Conservation (phyloP, 805 yeast genomes). For the Pichia paraexigua region DNA sequence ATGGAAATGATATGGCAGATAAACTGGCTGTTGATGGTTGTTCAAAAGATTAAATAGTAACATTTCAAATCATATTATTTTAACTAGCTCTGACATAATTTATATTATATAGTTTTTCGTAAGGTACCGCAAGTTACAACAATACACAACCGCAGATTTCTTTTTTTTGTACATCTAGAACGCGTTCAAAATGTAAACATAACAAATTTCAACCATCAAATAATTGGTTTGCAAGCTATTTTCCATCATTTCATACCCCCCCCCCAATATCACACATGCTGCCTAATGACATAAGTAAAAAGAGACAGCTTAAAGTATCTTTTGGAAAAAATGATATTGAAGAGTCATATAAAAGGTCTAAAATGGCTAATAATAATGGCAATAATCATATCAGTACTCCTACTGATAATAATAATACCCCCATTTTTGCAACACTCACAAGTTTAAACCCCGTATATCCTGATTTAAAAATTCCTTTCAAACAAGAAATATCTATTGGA, state of each 20-base stretch:
- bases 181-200: background rate
- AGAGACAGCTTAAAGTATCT: conserved; percentile 5
- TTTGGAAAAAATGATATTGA: background rate
- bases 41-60: background rate
- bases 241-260: no score
- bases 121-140: no score
- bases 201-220: background rate
- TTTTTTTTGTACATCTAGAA: background rate
- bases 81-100: no score
- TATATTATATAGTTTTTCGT: no score
- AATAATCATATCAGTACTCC: background rate
- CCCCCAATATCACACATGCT: background rate
- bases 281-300: background rate
- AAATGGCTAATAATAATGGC: background rate
- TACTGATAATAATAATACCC: background rate
- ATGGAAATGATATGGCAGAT: conserved; percentile 77
- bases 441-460: conserved; percentile 9
- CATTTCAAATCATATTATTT: no score
- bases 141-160: background rate
- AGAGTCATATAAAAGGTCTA: background rate
- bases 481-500: conserved; percentile 16
- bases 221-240: no score
- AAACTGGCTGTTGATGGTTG: conserved; percentile 56
- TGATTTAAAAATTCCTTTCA: conserved; percentile 4
- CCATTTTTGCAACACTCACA: conserved; percentile 9